Conservation (phyloP, 345 rosid genomes). For the Melaleuca quinquenervia region DNA sequence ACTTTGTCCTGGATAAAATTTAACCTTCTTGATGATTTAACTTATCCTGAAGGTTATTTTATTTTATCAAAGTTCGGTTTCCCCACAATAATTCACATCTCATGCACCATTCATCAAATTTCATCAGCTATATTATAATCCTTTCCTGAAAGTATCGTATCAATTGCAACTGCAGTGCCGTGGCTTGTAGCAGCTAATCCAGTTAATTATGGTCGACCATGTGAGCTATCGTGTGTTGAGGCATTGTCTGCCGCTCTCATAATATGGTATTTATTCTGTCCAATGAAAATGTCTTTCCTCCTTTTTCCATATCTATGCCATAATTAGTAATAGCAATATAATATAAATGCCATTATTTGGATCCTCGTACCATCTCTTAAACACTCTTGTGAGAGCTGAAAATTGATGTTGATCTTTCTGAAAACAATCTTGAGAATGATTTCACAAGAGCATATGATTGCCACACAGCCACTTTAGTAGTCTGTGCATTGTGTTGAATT, state of each 20-base stretch:
- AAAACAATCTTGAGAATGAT: background rate
- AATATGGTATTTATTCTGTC: constrained; percentile 44
- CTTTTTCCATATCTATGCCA: background rate
- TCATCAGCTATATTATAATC: background rate
- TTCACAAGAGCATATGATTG: background rate
- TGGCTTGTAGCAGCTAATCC: constrained; percentile 99
- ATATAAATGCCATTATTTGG: background rate
- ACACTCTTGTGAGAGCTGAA: background rate
- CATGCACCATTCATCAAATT: background rate
- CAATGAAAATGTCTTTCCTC: background rate
- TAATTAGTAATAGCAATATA: background rate
- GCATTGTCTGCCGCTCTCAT: constrained; percentile 90
- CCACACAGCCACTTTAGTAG: background rate
- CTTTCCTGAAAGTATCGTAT: background rate
- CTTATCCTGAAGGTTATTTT: background rate
- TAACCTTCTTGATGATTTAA: background rate
- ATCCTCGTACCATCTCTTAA: background rate
- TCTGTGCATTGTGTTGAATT: background rate
- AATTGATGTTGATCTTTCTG: background rate
- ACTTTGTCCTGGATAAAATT: background rate
- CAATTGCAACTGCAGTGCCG: constrained; percentile 52
- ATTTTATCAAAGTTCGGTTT: background rate
- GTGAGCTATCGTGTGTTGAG: constrained; percentile 90
- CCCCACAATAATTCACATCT: background rate
- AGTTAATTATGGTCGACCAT: constrained; percentile 93